phyloP scores from a whole-genome alignment of 768 basidiomycete species.

The Naganishia kalamii region DNA sequence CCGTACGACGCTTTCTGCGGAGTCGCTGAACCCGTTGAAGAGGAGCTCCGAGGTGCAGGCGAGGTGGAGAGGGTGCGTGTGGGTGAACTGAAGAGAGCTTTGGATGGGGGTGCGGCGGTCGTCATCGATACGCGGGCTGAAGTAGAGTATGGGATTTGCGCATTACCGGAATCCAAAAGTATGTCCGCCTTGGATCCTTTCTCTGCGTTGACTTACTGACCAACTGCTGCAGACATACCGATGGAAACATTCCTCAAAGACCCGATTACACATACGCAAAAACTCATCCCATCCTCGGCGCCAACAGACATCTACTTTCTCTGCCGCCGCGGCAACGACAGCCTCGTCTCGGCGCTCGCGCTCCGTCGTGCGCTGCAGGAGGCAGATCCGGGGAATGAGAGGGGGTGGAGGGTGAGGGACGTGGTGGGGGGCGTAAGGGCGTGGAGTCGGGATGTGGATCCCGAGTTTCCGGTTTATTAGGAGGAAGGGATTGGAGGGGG shows the following conservation, averaged over 20 bases:
- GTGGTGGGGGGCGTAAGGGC: slow-evolving; percentile 74
- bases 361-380: slow-evolving; percentile 45
- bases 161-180: slow-evolving; percentile 70
- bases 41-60: slow-evolving; percentile 40
- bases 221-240: slow-evolving; percentile 60
- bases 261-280: slow-evolving; percentile 51
- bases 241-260: slow-evolving; percentile 59
- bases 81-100: slow-evolving; percentile 46
- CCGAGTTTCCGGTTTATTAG: slow-evolving; percentile 71
- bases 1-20: slow-evolving; percentile 88
- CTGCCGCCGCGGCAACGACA: slow-evolving; percentile 89
- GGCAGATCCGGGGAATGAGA: slow-evolving; percentile 27
- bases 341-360: slow-evolving; percentile 73
- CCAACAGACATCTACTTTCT: slow-evolving; percentile 54
- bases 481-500: too few relatives aligned
- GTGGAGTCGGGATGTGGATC: slow-evolving; percentile 71
- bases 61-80: slow-evolving; percentile 26
- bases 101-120: background rate
- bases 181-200: slow-evolving; percentile 33
- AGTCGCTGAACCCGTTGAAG: slow-evolving; percentile 52
- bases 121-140: slow-evolving; percentile 75
- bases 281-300: background rate
- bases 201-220: background rate
- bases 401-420: slow-evolving; percentile 44
- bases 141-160: slow-evolving; percentile 80